Base-by-base conservation (phyloP, 2,329 filamentous ascomycete species). In the Cercospora brassicicola region DNA sequence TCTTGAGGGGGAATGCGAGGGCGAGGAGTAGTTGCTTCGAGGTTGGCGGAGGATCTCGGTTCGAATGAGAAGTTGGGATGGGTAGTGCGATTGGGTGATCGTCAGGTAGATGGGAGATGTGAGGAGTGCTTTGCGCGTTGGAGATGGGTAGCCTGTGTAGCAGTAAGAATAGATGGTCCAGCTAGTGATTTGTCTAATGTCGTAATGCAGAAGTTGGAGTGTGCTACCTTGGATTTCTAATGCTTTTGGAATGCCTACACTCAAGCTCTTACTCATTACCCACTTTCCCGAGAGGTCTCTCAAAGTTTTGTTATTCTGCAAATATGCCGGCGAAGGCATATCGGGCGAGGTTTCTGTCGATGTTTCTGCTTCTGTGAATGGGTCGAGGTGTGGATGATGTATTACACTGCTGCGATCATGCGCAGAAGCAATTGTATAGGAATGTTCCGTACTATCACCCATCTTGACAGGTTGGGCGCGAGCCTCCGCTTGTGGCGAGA, bases 11-110 rank as follows among this genome's bases (percentile, higher is more conserved):
- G 55, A 57, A 57, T 31, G 26, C 30, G 55, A 23, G 15, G 55
- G 28, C 13, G 55, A 57, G 28, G 23, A 20, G 11, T n/a, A 31
- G 15, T 33, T 28, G 18, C 48, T 53, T 53, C 48, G 36, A 42
- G 36, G 18, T 28, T 26, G 55, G 26, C 4, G 55, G 4, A 23
- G 55, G 4, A 31, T 30, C 61, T 66, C 63, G 9, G 69, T 70
- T 26, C 61, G 61, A 20, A 69, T 51, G 61, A 67, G 69, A 3
- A 71, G 64, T 45, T 71, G 70, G 10, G 53, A 56, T 7, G 70
- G 70, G 28, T 71, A 71, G 31, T 71, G 62, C 1, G 67, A 69
- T 65, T 71, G 69, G 1, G 62, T 66, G 23, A 71, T 71, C 4
- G 26, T 56, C 3, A 69, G 51, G 8, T 36, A 48, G 53, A 67